Base-by-base conservation (phyloP, 805 yeast genomes). In the Tetrapisispora pingtungensis region DNA sequence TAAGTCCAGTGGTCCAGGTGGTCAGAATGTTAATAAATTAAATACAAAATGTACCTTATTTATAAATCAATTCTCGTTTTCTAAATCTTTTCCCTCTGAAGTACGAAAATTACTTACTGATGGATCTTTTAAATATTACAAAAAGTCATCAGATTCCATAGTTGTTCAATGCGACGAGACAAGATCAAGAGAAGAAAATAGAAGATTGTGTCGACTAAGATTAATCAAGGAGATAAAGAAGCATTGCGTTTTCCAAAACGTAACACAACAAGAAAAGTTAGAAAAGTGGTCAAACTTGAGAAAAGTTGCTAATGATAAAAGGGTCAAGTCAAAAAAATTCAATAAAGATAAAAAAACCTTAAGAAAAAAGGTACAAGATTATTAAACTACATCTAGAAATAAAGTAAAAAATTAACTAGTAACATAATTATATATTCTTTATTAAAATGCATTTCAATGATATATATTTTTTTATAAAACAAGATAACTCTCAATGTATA, bases 1-100 rank as follows among this genome's bases (percentile, higher is more conserved):
- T 44, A 61, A 89, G 46, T 74, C 93, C 0, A 76, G 88, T 30
- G 95, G 95, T 0, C 86, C 95, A 0, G 95, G 95, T 1, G 95
- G 95, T 0, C 95, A 85, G 53, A 81, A 86, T 55, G 94, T 86
- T 10, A 85, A 85, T 60, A 85, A 85, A 53, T 70, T 80, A 10
- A 72, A 73, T 49, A 57, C 69, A 65, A 45, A 84, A 54, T 85
- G 88, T 7, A 79, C 85, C 0, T 57, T 85, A 17, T 65, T 74
- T 5, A 53, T 80, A 0, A 61, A 61, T 5, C 58, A 67, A 31
- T 72, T 85, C 73, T 60, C 69, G 2, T 49, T 55, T 1, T 72
- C 73, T 1, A 47, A 55, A 5, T 82, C 89, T 88, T 70, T 84
- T 3, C 90, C 93, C 0, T 48, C 44, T 4, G 70, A 71, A 4